Percentiles rank a stretch among this genome's conserved stretches.
Conservation (phyloP, 306 rosid species). For the Sicyos baderoa region DNA sequence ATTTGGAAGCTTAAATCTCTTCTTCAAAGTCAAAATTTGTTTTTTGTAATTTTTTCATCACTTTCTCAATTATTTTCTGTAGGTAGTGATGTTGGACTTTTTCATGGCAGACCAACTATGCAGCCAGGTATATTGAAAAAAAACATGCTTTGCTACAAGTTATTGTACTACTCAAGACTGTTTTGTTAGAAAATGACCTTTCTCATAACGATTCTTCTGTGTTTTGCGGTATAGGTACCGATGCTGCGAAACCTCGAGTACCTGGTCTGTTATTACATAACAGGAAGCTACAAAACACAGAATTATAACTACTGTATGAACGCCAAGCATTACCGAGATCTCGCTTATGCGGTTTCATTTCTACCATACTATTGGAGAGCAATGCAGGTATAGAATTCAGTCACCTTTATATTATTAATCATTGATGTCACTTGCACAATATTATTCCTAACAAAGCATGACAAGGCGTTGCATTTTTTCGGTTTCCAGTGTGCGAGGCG, state of each 20-base stretch:
- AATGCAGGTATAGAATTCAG: slow-evolving; percentile 61
- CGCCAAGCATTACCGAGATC: slow-evolving; percentile 58
- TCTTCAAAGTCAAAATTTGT: slow-evolving; percentile 19
- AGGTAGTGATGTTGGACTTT: slow-evolving; percentile 99
- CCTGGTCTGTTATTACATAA: slow-evolving; percentile 82
- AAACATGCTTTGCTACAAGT: background rate
- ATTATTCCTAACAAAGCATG: background rate
- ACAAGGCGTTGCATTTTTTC: background rate
- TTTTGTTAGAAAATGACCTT: background rate
- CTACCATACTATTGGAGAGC: slow-evolving; percentile 99
- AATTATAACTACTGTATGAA: slow-evolving; percentile 84
- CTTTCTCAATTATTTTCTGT: slow-evolving; percentile 14
- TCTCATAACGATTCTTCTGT: background rate
- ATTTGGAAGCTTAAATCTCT: slow-evolving; percentile 4
- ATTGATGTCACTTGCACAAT: background rate
- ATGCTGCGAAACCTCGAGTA: slow-evolving; percentile 85
- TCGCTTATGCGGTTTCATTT: slow-evolving; percentile 86
- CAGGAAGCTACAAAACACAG: slow-evolving; percentile 91
- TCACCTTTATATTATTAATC: background rate
- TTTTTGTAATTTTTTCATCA: background rate
- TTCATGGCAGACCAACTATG: slow-evolving; percentile 99
- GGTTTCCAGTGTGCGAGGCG: slow-evolving; percentile 76
- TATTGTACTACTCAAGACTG: background rate
- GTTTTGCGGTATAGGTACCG: slow-evolving; percentile 44
- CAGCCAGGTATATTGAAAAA: slow-evolving; percentile 64